phyloP scores from a whole-genome alignment of 1,284 basidiomycete species.

The Trichosporon sp. region DNA sequence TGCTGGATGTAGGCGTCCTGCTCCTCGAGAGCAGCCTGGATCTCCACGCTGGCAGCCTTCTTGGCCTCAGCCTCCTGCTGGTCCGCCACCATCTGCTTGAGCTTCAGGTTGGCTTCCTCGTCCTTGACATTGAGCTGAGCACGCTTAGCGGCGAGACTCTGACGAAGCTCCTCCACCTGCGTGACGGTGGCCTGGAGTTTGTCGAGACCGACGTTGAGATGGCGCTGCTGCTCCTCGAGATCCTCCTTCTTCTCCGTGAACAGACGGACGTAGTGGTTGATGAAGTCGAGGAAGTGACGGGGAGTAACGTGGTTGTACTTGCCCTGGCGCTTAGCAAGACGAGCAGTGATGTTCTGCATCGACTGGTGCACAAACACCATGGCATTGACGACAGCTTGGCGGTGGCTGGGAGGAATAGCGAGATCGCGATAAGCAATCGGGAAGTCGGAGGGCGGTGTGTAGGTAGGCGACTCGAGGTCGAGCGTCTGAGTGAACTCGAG shows the following conservation, averaged over 20 bases:
- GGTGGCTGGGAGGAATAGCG: constrained; percentile 62
- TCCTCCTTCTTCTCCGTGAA: constrained; percentile 98
- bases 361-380: constrained; percentile 90
- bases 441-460: constrained; percentile 71
- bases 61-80: constrained; percentile 98
- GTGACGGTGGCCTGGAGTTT: constrained; percentile 92
- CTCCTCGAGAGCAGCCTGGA: constrained; percentile 84
- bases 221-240: constrained; percentile 96
- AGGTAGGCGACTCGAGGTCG: constrained; percentile 78
- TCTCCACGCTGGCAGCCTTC: constrained; percentile 91
- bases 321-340: constrained; percentile 83
- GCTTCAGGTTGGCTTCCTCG: constrained; percentile 90
- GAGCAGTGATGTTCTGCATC: constrained; percentile 80
- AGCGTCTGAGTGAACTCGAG: constrained; percentile 88
- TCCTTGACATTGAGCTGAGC: constrained; percentile 90
- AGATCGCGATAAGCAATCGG: constrained; percentile 80
- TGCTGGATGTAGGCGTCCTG: constrained; percentile 88
- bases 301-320: constrained; percentile 97
- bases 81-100: constrained; percentile 96
- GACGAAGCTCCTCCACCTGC: constrained; percentile 91
- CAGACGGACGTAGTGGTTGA: constrained; percentile 95
- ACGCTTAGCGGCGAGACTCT: constrained; percentile 90
- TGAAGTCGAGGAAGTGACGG: constrained; percentile 96
- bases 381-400: constrained; percentile 85
- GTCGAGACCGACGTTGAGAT: constrained; percentile 96